These are phyloP conservation scores for Daldinia loculata DNA, from an alignment of 495 filamentous ascomycete species.

Conservation along the genomic window DNA sequence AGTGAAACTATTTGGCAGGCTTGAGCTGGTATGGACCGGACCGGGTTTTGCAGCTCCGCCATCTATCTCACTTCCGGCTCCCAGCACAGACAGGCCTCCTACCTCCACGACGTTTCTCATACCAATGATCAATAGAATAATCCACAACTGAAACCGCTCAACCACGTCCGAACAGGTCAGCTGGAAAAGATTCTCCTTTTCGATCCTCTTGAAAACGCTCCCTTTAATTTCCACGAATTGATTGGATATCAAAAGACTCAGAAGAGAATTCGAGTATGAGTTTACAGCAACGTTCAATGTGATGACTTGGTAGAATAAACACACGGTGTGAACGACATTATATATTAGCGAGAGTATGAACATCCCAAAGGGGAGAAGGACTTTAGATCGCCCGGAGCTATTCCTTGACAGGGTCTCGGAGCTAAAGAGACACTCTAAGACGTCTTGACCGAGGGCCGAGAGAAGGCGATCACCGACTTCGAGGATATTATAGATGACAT, in stretches of 20 bases:
- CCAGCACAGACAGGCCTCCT: conserved; percentile 68
- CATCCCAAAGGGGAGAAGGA: conserved; percentile 89
- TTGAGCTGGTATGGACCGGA: conserved; percentile 62
- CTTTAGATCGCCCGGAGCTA: conserved; percentile 87
- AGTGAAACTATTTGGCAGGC: conserved; percentile 86
- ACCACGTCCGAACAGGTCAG: conserved; percentile 96
- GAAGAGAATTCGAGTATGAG: conserved; percentile 94
- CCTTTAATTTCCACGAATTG: conserved; percentile 99
- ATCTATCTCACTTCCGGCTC: conserved; percentile 52
- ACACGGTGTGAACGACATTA: conserved; percentile 83
- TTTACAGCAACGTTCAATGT: conserved; percentile 98
- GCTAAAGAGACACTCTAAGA: conserved; percentile 95
- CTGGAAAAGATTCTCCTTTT: conserved; percentile 97
- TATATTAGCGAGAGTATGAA: conserved; percentile 88
- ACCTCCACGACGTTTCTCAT: conserved; percentile 95
- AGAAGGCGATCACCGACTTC: conserved; percentile 89
- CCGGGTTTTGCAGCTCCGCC: conserved; percentile 54
- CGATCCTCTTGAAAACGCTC: conserved; percentile 96
- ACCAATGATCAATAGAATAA: conserved; percentile 95
- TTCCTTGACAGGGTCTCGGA: conserved; percentile 89
- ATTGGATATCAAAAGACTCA: conserved; percentile 90
- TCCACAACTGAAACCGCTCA: conserved; percentile 96
- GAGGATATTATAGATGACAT: conserved; percentile 97
- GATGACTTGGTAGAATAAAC: conserved; percentile 95
- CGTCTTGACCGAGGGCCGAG: conserved; percentile 91